Base-by-base conservation (phyloP, 495 filamentous ascomycete species). In the Xylaria castorea region DNA sequence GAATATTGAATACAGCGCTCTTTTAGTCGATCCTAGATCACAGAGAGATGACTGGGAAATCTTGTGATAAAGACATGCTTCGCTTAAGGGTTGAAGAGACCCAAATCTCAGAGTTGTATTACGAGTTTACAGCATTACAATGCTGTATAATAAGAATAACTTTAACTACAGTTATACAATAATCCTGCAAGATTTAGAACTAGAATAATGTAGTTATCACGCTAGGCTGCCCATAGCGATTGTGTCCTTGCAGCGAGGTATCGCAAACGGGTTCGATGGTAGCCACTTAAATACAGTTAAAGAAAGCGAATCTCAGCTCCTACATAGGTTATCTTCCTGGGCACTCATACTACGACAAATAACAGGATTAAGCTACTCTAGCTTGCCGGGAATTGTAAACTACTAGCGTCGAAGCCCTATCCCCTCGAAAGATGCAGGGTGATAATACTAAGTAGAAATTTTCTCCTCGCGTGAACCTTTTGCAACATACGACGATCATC, bases 1-100 rank as follows among this genome's bases (percentile, higher is more conserved):
- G 60, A 11, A 20, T 0, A 38, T 63, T 27, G 38, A 42, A n/a
- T 42, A 25, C 22, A 38, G 34, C 22, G 60, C 44, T 16, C 36
- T 63, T 9, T 9, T 63, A 63, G 60, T 22, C n/a, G 3, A 63
- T 42, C 34, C 20, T 16, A 12, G 34, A 20, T 25, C 34, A 18
- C n/a, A 12, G 5, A 63, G 60, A 63, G 60, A 63, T 16, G 36
- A 27, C 11, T 63, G 36, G 60, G 60, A 63, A 63, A 42, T 42
- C n/a, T 42, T 63, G 44, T 27, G n/a, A 63, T 22, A 27, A 14
- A 5, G n/a, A 4, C 22, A 27, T 25, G n/a, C 20, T 27, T 12
- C 50, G 12, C 25, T 55, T 30, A 11, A 1, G 25, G 25, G 25
- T 55, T 14, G 12, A 55, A 27, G 51, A 53, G 22, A 22, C 46